Base-by-base conservation (phyloP, 257 asterid species). In the Cynanchum wilfordii region DNA sequence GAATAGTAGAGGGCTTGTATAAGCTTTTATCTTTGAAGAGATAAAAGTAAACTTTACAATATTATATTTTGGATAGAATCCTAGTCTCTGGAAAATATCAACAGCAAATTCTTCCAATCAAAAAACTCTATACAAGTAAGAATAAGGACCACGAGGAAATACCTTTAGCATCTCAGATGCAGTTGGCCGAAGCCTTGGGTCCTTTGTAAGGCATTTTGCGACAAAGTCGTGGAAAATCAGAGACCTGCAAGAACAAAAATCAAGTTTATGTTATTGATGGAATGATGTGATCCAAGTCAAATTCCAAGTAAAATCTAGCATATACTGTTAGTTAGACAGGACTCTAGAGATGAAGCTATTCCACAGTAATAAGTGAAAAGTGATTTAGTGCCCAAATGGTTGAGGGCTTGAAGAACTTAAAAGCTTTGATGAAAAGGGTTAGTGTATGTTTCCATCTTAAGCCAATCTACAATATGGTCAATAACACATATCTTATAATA, bases 81-180 rank as follows among this genome's bases (percentile, higher is more conserved):
- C 20, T 49, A 50, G 36, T 47, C 17, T 27, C 49, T 49, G 40
- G 19, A 29, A 30, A n/a, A 20, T 0, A 74, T 40, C 45, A 9
- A 52, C n/a, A 30, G 50, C 58, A n/a, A n/a, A 45, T 13, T 49
- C 51, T 50, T 49, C 27, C 40, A 33, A 2, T 10, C 19, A n/a
- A 15, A 1, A 3, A 68, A 20, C 19, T 19, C 29, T 33, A 52
- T 33, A 55, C 36, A 63, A 11, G 38, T 55, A 67, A 64, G 49
- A 7, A 40, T 22, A 17, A 19, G 36, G 51, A 50, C 16, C 22
- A 17, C 19, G 5, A 57, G 24, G 45, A 27, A 77, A 75, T 86
- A 94, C 99, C 98, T 89, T 89, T 71, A 92, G 87, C 97, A 95
- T 86, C 85, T 95, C 99, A 65, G 97, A 82, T 74, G 99, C 97